Evolutionary conservation across 495 filamentous ascomycete genomes (phyloP).

Genomic region (Entonaema liquescens): DNA sequence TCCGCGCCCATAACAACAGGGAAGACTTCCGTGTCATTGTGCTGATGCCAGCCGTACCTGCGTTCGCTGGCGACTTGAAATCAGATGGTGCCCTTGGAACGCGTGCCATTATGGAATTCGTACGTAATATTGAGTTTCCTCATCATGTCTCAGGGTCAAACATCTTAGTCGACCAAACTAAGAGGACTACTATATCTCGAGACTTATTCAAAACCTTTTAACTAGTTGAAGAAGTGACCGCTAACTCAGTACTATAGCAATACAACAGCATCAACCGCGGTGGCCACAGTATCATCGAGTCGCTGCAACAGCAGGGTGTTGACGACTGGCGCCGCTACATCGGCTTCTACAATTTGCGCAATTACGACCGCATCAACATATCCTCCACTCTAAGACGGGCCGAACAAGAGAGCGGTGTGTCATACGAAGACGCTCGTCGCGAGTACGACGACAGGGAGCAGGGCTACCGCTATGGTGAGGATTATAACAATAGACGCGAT

Average conservation of each 20-base stretch:
- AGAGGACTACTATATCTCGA: not conserved
- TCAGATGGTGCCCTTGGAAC: conserved; percentile 83
- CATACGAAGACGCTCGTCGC: conserved; percentile 74
- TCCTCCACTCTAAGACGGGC: conserved; percentile 68
- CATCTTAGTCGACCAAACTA: not conserved
- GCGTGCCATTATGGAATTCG: conserved; percentile 93
- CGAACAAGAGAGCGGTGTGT: conserved; percentile 73
- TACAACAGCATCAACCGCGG: conserved; percentile 90
- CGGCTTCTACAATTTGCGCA: conserved; percentile 93
- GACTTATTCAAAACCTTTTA: not conserved
- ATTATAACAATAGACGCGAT: conserved; percentile 11
- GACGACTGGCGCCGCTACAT: conserved; percentile 79
- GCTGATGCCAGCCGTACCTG: conserved; percentile 87
- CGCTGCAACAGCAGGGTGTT: conserved; percentile 73
- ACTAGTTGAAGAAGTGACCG: not conserved
- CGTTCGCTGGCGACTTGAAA: conserved; percentile 87
- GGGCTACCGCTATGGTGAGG: conserved; percentile 36
- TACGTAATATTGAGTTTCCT: not conserved
- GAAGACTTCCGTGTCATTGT: conserved; percentile 87
- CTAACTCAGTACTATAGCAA: conserved; percentile 50
- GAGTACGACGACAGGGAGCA: conserved; percentile 67
- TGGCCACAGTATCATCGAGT: conserved; percentile 85
- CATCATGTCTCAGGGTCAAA: not conserved
- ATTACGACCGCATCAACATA: conserved; percentile 89
- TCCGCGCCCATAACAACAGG: conserved; percentile 74